Evolutionary conservation across 306 rosid species (phyloP), one percentile per base, ranked within the genome.

Genomic region (Cucurbita argyrosperma): DNA sequence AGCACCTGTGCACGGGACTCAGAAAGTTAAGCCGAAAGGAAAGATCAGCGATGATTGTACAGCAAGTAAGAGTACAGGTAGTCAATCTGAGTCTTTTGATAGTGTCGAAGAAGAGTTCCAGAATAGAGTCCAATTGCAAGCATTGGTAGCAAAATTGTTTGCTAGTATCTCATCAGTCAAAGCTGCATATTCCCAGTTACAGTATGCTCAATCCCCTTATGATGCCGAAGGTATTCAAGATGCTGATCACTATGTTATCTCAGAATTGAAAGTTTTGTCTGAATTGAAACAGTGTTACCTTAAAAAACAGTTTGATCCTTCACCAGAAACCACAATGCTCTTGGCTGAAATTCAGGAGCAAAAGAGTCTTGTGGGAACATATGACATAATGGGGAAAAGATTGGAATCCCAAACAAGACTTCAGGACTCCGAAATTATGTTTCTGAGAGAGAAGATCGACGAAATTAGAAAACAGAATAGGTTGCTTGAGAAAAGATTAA

Each of bases 121-220:
- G 54, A 90, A 94, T 75, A 86, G 82, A 77, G 49, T 79, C 10
- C 92, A 87, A 60, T 62, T 81, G 52, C 89, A 90, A 80, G 94
- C 92, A 45, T 75, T 85, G 21, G 72, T 86, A 0, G 92, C 95
- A 3, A 88, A 85, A 81, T 76, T 89, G 15, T 94, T 94, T 62
- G 98, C 97, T 6, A 82, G 87, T 57, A 65, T 89, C 79, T 90
- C 98, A 38, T 68, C 87, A 1, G 84, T 90, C 16, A 94, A 94
- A 81, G 93, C 90, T 76, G 80, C 97, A 6, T 94, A 94, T 84
- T 94, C 97, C 1, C 82, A 90, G 76, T 61, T 94, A 12, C 98
- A 94, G 38, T 51, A 76, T 76, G 78, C 89, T 74, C 97, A 94
- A 46, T 81, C 90, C 23, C 98, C 98, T 42, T 94, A 87, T 65